Evolutionary conservation across 768 basidiomycete genomes (phyloP).

Genomic region (Amanita thiersii): DNA sequence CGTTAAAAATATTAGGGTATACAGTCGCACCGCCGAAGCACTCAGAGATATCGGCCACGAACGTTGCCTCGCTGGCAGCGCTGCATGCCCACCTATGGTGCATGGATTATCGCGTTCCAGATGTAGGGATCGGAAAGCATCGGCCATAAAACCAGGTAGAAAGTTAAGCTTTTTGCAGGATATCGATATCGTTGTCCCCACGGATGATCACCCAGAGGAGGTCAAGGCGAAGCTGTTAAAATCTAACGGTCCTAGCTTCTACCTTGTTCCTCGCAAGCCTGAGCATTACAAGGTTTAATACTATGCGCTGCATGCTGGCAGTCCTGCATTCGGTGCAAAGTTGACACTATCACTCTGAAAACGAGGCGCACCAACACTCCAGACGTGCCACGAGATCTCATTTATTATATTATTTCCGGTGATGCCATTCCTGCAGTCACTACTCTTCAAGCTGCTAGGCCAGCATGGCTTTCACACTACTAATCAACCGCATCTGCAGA

Average conservation of each 20-base stretch:
- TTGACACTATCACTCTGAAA: constrained; percentile 26
- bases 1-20: constrained; percentile 17
- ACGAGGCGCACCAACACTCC: constrained; percentile 20
- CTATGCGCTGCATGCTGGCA: constrained; percentile 20
- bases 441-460: constrained; percentile 25
- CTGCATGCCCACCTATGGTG: constrained; percentile 31
- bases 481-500: constrained; percentile 17
- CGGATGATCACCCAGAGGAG: constrained; percentile 21
- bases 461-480: constrained; percentile 24
- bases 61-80: constrained; percentile 31
- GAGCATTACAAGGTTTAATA: constrained; percentile 35
- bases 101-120: constrained; percentile 24
- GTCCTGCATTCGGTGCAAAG: constrained; percentile 20
- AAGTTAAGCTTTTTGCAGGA: constrained; percentile 1
- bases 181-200: constrained; percentile 27
- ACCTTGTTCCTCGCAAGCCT: constrained; percentile 26
- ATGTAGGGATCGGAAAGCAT: constrained; percentile 17
- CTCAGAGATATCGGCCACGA: constrained; percentile 18
- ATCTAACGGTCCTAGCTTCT: constrained; percentile 23
- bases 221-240: constrained; percentile 29
- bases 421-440: constrained; percentile 20
- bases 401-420: no score
- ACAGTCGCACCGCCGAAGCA: constrained; percentile 17
- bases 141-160: constrained; percentile 2
- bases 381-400: constrained; percentile 10